Conservation (phyloP, 352 stramenopile genomes). For the Lagenidium giganteum region DNA sequence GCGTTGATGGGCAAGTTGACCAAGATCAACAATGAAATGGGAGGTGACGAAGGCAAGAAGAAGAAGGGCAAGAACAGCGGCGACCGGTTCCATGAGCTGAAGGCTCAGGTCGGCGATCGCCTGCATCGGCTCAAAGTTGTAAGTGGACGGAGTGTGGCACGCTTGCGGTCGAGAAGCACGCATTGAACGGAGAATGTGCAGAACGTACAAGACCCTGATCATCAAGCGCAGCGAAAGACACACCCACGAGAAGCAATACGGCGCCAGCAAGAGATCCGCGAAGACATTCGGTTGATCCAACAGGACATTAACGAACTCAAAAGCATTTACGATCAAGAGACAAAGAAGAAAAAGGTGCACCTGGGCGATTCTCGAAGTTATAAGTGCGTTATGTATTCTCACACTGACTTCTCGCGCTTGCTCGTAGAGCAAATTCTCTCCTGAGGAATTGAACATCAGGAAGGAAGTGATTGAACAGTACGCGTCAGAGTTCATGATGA, state of each 20-base stretch:
- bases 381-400: neutral
- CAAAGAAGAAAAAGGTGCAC: slow-evolving; percentile 85
- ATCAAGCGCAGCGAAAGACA: slow-evolving; percentile 54
- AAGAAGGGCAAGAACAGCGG: slow-evolving; percentile 60
- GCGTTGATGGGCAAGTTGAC: slow-evolving; percentile 65
- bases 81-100: slow-evolving; percentile 80
- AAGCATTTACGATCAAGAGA: slow-evolving; percentile 59
- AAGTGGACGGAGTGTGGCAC: slow-evolving; percentile 2
- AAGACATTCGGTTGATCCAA: slow-evolving; percentile 69
- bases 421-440: slow-evolving; percentile 66
- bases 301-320: slow-evolving; percentile 75
- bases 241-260: slow-evolving; percentile 77
- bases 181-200: slow-evolving; percentile 9
- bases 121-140: slow-evolving; percentile 77
- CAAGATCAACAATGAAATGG: slow-evolving; percentile 79
- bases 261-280: slow-evolving; percentile 72
- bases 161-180: no score
- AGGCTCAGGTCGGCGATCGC: slow-evolving; percentile 70
- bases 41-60: slow-evolving; percentile 59
- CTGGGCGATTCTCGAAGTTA: neutral
- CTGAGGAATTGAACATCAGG: slow-evolving; percentile 67
- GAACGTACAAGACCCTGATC: slow-evolving; percentile 74
- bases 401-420: neutral
- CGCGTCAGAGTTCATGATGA: slow-evolving; percentile 62
- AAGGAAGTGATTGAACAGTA: slow-evolving; percentile 83